Evolutionary conservation across 108 stramenopile species (phyloP), one percentile per base, ranked within the genome.

Genomic region (Skeletonema menzelii): DNA sequence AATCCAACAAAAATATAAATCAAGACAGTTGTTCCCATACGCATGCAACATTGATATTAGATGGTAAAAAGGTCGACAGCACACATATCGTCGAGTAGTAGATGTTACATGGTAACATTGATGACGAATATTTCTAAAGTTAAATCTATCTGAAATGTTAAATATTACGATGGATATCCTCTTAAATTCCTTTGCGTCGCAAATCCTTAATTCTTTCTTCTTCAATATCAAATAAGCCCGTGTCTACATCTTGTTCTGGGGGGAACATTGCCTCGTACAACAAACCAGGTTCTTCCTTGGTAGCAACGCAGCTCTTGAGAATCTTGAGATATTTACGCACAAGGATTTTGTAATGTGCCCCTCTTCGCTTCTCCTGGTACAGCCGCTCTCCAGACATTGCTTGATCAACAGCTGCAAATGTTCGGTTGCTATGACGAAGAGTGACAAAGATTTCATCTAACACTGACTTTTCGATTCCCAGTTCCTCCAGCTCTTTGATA

Each of bases 371-470:
- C 13, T 91, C 78, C 44, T 87, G 79, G 14, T 87, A 70, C 35
- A 91, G 49, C 19, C 85, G 74, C 63, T 95, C 94, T 8, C 70
- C 70, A 14, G 79, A 69, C 56, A 91, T 82, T 4, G 88, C 88
- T 69, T 86, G 85, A 84, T 95, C 94, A 26, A 75, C 47, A 17
- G 78, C 76, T 20, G 85, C 90, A 67, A 89, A 95, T 6, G 90
- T 84, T 8, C 80, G 73, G 61, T 92, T 92, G 67, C 82, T 68
- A 69, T 83, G 87, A 26, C 94, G 91, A 34, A 92, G 69, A 17
- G 86, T 82, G 26, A 85, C 79, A 47, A 95, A 75, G 22, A 85
- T 56, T 47, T 91, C 89, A 46, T 89, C 87, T 53, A 95, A 60
- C 14, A 83, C 70, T 1, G 78, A 82, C 56, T 85, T 89, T 40